A percentile compares a stretch with the other conserved stretches of the same genome.
These are phyloP conservation scores for Schizothecium vesticola DNA, from an alignment of 495 filamentous ascomycete species.

Conservation along the genomic window DNA sequence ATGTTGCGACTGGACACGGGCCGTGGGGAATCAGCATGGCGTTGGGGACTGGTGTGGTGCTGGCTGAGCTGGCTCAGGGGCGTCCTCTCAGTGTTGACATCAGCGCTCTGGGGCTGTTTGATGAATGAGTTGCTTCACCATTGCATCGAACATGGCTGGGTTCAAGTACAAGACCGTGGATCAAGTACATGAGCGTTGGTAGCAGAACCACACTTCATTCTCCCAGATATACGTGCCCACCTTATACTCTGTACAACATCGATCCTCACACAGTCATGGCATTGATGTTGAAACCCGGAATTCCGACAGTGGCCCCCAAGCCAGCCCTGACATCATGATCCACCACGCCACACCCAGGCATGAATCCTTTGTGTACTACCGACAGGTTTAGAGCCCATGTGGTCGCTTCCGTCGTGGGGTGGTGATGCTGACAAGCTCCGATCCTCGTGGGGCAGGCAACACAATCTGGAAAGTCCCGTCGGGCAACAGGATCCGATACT, in stretches of 20 bases:
- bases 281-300: not conserved
- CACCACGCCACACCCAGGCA: not conserved
- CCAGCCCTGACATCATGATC: not conserved
- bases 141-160: not conserved
- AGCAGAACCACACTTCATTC: not conserved
- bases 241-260: not conserved
- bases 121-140: not conserved
- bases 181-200: too few species aligned
- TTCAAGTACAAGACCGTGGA: not conserved
- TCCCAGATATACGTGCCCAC: not conserved
- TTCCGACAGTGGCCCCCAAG: not conserved
- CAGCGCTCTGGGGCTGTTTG: conserved; percentile 6
- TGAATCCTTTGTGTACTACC: not conserved
- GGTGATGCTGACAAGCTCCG: not conserved
- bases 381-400: not conserved
- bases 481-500: not conserved
- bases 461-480: not conserved
- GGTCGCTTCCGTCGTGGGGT: not conserved
- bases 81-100: conserved; percentile 46
- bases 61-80: conserved; percentile 58
- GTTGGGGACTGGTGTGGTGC: conserved; percentile 61
- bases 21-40: conserved; percentile 63
- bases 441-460: not conserved
- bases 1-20: conserved; percentile 66
- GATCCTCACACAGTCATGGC: not conserved